These are phyloP conservation scores for Serendipita sp. DNA, from an alignment of 768 basidiomycete species.

Conservation along the genomic window DNA sequence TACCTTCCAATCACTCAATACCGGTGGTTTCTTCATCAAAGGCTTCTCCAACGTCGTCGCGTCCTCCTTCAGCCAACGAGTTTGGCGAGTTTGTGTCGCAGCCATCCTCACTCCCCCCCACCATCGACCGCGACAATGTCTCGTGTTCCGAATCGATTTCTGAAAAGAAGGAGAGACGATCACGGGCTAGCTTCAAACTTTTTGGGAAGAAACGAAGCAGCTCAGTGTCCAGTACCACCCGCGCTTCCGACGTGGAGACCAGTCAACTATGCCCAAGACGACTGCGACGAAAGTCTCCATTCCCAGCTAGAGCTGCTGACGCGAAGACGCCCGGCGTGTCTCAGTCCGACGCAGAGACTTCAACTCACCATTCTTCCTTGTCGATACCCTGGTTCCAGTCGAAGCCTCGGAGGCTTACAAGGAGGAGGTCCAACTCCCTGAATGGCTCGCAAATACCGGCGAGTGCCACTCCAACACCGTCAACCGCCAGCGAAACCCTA, in stretches of 20 bases:
- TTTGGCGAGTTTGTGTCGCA: not conserved
- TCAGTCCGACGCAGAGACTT: not conserved
- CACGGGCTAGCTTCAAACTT: not conserved
- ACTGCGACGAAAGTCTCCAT: slow-evolving; percentile 1
- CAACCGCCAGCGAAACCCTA: not conserved
- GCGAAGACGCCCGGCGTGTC: not conserved
- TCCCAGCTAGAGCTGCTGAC: not conserved
- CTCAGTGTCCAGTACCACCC: not conserved
- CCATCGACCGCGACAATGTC: not conserved
- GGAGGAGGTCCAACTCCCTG: not conserved
- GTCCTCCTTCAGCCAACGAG: not conserved
- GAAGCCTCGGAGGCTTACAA: not conserved
- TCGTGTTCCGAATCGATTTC: not conserved
- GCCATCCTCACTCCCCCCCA: not conserved
- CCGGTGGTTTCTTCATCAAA: not conserved
- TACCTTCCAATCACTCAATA: no score
- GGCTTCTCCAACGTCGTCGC: not conserved
- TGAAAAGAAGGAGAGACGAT: not conserved
- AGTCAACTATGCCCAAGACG: not conserved
- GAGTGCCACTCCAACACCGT: not conserved
- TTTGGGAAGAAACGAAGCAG: not conserved
- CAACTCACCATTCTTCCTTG: not conserved
- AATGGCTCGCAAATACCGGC: not conserved
- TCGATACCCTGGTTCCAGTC: not conserved
- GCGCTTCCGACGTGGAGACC: not conserved